These are phyloP conservation scores for Pythium monospermum DNA, from an alignment of 352 stramenopile genomes.

Conservation along the genomic window DNA sequence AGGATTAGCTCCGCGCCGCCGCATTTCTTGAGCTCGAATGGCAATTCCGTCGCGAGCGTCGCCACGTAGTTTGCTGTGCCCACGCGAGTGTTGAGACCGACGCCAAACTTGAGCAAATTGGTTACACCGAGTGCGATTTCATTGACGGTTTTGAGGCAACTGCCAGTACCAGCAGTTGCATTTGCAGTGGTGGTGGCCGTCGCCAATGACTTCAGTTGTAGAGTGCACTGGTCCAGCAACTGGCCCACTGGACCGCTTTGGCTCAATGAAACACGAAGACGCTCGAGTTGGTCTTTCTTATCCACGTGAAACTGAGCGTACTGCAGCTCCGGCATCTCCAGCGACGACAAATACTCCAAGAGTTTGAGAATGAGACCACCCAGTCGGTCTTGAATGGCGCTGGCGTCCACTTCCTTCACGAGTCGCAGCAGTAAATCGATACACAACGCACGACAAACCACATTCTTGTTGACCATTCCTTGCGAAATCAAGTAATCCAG, in stretches of 20 bases:
- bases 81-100: slow-evolving; percentile 78
- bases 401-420: slow-evolving; percentile 53
- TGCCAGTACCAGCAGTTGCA: no score
- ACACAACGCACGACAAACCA: slow-evolving; percentile 52
- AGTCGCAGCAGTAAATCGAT: slow-evolving; percentile 73
- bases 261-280: slow-evolving; percentile 70
- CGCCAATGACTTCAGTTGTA: slow-evolving; percentile 50
- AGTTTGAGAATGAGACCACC: slow-evolving; percentile 56
- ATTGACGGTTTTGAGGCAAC: slow-evolving; percentile 42
- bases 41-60: slow-evolving; percentile 57
- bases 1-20: slow-evolving; percentile 54
- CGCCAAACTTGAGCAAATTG: slow-evolving; percentile 66
- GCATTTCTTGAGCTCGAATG: slow-evolving; percentile 68
- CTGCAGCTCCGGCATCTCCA: slow-evolving; percentile 80
- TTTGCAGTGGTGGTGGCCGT: slow-evolving; percentile 10
- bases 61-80: slow-evolving; percentile 74
- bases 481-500: slow-evolving; percentile 62
- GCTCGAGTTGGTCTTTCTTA: slow-evolving; percentile 79
- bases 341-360: slow-evolving; percentile 73
- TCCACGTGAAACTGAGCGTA: slow-evolving; percentile 85
- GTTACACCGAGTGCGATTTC: slow-evolving; percentile 43
- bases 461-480: slow-evolving; percentile 69
- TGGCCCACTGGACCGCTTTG: slow-evolving; percentile 70
- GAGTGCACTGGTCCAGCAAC: slow-evolving; percentile 53
- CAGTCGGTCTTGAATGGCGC: slow-evolving; percentile 49